These are phyloP conservation scores for Pneumocystis jirovecii DNA, from an alignment of 1,139 yeast species.

Conservation along the genomic window DNA sequence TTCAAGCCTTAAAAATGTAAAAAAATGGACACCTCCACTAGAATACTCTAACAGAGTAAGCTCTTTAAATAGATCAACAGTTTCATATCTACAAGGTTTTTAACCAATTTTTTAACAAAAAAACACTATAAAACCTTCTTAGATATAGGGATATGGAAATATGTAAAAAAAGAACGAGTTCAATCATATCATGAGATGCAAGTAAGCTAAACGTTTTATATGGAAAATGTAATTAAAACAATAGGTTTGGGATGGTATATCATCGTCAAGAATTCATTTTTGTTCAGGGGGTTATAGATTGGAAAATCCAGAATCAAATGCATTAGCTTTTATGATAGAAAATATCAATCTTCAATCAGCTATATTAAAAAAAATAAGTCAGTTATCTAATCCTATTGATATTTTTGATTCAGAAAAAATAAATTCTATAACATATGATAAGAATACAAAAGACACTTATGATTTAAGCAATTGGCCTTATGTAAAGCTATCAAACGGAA, in stretches of 20 bases:
- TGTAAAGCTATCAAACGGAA: slow-evolving; percentile 54
- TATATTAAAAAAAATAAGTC: slow-evolving; percentile 41
- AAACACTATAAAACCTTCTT: background rate
- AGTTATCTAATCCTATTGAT: slow-evolving; percentile 24
- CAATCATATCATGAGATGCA: slow-evolving; percentile 67
- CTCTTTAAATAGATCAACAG: slow-evolving; percentile 52
- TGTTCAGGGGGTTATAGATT: slow-evolving; percentile 19
- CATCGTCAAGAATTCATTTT: slow-evolving; percentile 55
- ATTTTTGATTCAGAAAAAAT: slow-evolving; percentile 18
- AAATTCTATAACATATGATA: slow-evolving; percentile 23
- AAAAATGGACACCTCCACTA: slow-evolving; percentile 35
- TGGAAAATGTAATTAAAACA: background rate
- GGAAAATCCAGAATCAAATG: slow-evolving; percentile 16
- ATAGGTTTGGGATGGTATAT: slow-evolving; percentile 60
- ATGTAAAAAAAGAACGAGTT: slow-evolving; percentile 51
- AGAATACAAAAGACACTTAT: slow-evolving; percentile 34
- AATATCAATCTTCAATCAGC: slow-evolving; percentile 70
- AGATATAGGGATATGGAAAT: slow-evolving; percentile 61
- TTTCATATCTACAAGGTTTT: background rate
- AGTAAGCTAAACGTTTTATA: slow-evolving; percentile 20
- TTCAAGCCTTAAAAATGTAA: slow-evolving; percentile 39
- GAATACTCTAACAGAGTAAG: slow-evolving; percentile 66
- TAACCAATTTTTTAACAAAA: background rate
- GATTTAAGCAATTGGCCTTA: slow-evolving; percentile 54
- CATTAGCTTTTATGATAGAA: slow-evolving; percentile 76